Conservation (phyloP, 1,284 basidiomycete species). For the Puccinia hordei region DNA sequence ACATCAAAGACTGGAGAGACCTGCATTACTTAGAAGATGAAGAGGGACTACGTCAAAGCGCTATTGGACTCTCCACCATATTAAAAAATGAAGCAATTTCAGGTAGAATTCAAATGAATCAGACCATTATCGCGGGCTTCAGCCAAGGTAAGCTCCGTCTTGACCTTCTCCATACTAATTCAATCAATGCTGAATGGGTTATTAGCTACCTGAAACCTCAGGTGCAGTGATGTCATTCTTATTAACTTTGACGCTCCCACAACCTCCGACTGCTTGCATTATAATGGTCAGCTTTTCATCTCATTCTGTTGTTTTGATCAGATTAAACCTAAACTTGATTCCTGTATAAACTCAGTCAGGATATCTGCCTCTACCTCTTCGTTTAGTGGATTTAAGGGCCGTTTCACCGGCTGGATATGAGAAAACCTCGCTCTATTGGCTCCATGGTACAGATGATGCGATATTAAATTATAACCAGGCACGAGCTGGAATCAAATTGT, state of each 20-base stretch:
- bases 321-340: neutral
- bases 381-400: constrained; percentile 19
- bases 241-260: constrained; percentile 15
- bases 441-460: constrained; percentile 28
- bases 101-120: constrained; percentile 30
- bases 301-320: neutral
- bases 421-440: constrained; percentile 24
- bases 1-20: constrained; percentile 42
- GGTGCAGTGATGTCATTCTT: constrained; percentile 38
- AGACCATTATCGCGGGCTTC: constrained; percentile 37
- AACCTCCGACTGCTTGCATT: constrained; percentile 21
- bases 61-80: constrained; percentile 17
- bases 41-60: constrained; percentile 27
- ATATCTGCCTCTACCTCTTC: constrained; percentile 40
- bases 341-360: constrained; percentile 10
- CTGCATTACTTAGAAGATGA: constrained; percentile 41
- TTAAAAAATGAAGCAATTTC: constrained; percentile 1
- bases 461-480: constrained; percentile 33
- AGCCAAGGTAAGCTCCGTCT: constrained; percentile 18
- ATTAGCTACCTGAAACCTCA: neutral
- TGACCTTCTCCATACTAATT: neutral
- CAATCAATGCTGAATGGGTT: neutral
- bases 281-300: constrained; percentile 13
- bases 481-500: constrained; percentile 32
- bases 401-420: neutral